Evolutionary conservation across 2,329 filamentous ascomycete genomes (phyloP).

Genomic region (Talaromyces marneffei): DNA sequence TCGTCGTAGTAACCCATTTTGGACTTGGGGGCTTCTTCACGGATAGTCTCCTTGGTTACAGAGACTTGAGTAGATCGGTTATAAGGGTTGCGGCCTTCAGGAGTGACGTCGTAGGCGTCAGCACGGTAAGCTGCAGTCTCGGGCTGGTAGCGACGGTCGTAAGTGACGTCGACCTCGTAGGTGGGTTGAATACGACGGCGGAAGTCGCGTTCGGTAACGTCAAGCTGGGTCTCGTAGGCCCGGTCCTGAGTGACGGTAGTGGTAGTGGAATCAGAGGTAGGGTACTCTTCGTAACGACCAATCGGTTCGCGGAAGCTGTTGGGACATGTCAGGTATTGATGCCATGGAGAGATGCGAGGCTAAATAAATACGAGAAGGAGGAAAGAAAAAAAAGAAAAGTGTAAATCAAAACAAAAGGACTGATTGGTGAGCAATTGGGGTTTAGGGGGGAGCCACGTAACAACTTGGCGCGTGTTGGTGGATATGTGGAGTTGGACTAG

Average conservation of each 20-base stretch:
- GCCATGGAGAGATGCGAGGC: constrained; percentile 7
- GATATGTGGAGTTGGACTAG: constrained; percentile 8
- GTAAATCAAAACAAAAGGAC: constrained; percentile 18
- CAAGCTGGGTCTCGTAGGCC: constrained; percentile 44
- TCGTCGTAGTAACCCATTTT: constrained; percentile 79
- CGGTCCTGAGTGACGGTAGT: constrained; percentile 31
- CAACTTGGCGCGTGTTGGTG: constrained; percentile 13
- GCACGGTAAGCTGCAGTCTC: constrained; percentile 23
- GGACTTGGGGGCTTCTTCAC: constrained; percentile 49
- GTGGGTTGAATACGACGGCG: constrained; percentile 55
- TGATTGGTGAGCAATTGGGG: constrained; percentile 14
- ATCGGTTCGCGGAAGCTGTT: constrained; percentile 53
- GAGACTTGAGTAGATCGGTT: constrained; percentile 43
- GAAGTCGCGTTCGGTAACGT: constrained; percentile 58
- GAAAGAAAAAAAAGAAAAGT: constrained; percentile 17
- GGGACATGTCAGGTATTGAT: constrained; percentile 23
- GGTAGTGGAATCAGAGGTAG: constrained; percentile 25
- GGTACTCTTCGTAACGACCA: constrained; percentile 36
- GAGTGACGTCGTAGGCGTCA: constrained; percentile 32
- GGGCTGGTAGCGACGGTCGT: constrained; percentile 33
- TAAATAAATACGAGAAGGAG: constrained; percentile 9
- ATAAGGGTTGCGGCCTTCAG: constrained; percentile 39
- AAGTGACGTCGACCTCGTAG: constrained; percentile 43
- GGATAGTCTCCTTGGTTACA: constrained; percentile 47
- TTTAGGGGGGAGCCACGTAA: constrained; percentile 16